Base-by-base conservation (phyloP, 495 filamentous ascomycete genomes). In the Hypoxylon subgilvum region DNA sequence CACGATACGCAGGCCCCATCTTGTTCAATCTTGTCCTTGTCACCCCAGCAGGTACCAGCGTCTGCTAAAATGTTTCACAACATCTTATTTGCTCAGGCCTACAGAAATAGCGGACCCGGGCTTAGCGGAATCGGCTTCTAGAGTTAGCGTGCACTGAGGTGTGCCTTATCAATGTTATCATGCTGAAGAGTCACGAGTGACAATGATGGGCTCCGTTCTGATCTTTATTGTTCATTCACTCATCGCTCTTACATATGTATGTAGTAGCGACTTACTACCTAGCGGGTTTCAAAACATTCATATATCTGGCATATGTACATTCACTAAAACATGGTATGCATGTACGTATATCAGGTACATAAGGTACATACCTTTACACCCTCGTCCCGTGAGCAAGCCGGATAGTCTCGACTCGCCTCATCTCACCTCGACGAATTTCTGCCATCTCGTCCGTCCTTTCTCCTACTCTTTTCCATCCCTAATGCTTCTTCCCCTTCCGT, bases 151-250 rank as follows among this genome's bases (percentile, higher is more conserved):
- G 60, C 42, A 52, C 48, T 46, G 39, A 44, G 57, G 40, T 43
- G 42, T 44, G 41, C 39, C 66, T 69, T 69, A 66, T 69, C 66
- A 61, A 43, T 8, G 57, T 63, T 66, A 69, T 69, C 66, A 66
- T 62, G 63, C 66, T 57, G 27, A 54, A 63, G 55, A 66, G 66
- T 69, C 66, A 66, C 66, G 63, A 46, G 66, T 69, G 61, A 63
- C 55, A 40, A 57, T n/a, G n/a, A n/a, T n/a, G n/a, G n/a, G n/a
- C n/a, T n/a, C n/a, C n/a, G n/a, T 53, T 63, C 62, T 57, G 62
- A 68, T 69, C 57, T 69, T 63, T 55, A 61, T 49, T 53, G 49
- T 59, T 57, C 55, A n/a, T n/a, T n/a, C n/a, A n/a, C n/a, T n/a
- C n/a, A n/a, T n/a, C n/a, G n/a, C n/a, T n/a, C n/a, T n/a, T n/a